A percentile compares a stretch with the other conserved stretches of the same genome.
Evolutionary conservation across 2,329 filamentous ascomycete genomes (phyloP).

Genomic region (Sclerotinia nivalis): DNA sequence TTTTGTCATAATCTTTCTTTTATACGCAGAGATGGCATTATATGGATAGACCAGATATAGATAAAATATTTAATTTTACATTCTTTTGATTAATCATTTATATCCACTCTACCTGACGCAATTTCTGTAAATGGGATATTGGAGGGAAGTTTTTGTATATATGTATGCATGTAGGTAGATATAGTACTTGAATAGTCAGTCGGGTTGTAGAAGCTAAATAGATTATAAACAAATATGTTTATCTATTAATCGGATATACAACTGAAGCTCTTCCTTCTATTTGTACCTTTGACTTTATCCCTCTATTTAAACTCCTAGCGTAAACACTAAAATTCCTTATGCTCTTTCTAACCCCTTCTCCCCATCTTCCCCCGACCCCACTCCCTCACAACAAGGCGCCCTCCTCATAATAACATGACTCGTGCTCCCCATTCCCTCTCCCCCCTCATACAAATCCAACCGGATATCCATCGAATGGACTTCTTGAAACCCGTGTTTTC

Average conservation of each 20-base stretch:
- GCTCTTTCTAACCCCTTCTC: neutral
- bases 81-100: neutral
- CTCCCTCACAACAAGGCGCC: neutral
- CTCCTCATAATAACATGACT: conserved; percentile 19
- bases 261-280: too few species aligned
- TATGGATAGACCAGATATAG: neutral
- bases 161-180: too few species aligned
- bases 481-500: conserved; percentile 34
- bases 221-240: too few species aligned
- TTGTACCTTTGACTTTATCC: too few species aligned
- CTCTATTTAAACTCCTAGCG: too few species aligned
- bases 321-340: neutral
- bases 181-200: too few species aligned
- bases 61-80: neutral
- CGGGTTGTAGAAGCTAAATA: too few species aligned
- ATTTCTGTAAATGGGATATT: too few species aligned
- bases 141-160: too few species aligned
- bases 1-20: neutral
- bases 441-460: conserved; percentile 36
- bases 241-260: too few species aligned
- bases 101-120: neutral
- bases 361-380: neutral
- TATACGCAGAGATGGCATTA: neutral
- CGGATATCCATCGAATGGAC: conserved; percentile 30
- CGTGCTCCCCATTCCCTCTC: conserved; percentile 5